Evolutionary conservation across 176 grass and related monocot species (phyloP), one percentile per base, ranked within the genome.

Genomic region (Raddia guianensis): DNA sequence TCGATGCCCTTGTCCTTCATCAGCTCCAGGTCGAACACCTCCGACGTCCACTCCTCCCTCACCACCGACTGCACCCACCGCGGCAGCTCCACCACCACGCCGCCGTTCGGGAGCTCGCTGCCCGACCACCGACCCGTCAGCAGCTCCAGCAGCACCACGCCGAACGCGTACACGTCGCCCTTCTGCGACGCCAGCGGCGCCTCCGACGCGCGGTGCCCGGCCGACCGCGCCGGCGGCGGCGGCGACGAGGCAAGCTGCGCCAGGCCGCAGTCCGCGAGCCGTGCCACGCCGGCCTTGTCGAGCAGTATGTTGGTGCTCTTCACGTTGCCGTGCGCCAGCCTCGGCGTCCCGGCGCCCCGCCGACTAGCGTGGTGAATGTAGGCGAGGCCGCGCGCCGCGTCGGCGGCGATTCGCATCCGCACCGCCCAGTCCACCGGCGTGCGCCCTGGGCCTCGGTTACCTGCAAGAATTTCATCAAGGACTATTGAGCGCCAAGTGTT

Each of bases 21-120:
- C 50, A 99, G 90, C 87, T 99, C 97, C 68, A 99, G 87, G 82
- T 99, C 97, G 77, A 99, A 99, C 84, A 99, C 97, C 90, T 99
- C 97, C 3, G 97, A 88, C 4, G 97, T 99, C 93, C 97, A 99
- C 87, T 99, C 97, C 86, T 99, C 97, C 8, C 93, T 74, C 53
- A 99, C 97, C 63, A 99, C 97, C 3, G 97, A 99, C 78, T 91
- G 93, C 58, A 99, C 97, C 97, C 97, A 99, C 65, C 82, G 78
- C 21, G 97, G 97, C 34, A 99, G 81, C 34, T 95, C 90, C 19
- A 78, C 72, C 19, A 66, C 84, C 56, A 80, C 74, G 62, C 83
- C 81, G 73, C 79, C 88, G 48, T 76, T 84, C 0, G 78, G 76
- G 0, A 87, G 78, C 51, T 84, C 89, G 52, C 81, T 83, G n/a